phyloP scores from a whole-genome alignment of 2,329 filamentous ascomycete genomes.

The Colletotrichum sp. region DNA sequence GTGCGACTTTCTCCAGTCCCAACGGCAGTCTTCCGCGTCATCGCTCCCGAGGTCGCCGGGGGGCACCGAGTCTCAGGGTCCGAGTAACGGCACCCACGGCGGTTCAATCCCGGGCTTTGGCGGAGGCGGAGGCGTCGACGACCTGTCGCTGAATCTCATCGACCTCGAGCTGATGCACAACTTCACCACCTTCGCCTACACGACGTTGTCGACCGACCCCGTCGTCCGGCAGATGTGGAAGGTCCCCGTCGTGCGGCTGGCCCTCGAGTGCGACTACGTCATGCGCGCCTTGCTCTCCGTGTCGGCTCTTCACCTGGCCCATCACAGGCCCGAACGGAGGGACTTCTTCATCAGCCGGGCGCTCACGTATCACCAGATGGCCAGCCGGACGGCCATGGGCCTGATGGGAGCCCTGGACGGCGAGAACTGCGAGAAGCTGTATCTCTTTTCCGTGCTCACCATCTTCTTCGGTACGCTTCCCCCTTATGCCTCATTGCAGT shows the following conservation, averaged over 20 bases:
- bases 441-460: constrained; percentile 36
- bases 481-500: not conserved
- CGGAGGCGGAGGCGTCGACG: constrained; percentile 17
- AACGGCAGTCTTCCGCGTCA: constrained; percentile 11
- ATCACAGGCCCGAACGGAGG: constrained; percentile 38
- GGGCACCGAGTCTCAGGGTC: not conserved
- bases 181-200: constrained; percentile 53
- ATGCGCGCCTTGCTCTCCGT: constrained; percentile 55
- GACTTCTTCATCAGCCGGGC: constrained; percentile 38
- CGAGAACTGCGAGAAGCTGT: constrained; percentile 27
- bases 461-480: constrained; percentile 32
- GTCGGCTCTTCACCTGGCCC: constrained; percentile 54
- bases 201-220: constrained; percentile 48
- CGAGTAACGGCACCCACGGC: not conserved
- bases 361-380: constrained; percentile 22
- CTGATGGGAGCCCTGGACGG: constrained; percentile 19
- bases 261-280: constrained; percentile 51
- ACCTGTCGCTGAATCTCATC: constrained; percentile 37
- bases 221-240: constrained; percentile 50
- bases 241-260: constrained; percentile 49
- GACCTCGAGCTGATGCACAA: constrained; percentile 61
- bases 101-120: not conserved
- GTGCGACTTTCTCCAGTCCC: constrained; percentile 28
- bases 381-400: constrained; percentile 21
- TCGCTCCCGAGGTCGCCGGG: constrained; percentile 9